A percentile compares a stretch with the other conserved stretches of the same genome.
Conservation (phyloP, 2,329 filamentous ascomycete species). For the Colletotrichum orchidophilum region DNA sequence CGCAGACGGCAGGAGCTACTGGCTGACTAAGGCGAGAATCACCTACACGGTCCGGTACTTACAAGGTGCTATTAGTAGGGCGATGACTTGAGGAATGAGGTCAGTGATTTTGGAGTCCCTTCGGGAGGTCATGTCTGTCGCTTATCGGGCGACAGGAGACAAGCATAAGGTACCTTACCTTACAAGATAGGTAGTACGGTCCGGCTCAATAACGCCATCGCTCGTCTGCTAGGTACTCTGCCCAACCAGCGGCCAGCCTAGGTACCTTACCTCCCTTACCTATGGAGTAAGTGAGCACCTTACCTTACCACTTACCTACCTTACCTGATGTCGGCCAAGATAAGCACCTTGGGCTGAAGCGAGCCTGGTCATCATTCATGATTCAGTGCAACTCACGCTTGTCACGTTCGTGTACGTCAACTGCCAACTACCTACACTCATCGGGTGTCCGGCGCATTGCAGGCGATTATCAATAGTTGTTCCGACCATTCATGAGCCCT, state of each 20-base stretch:
- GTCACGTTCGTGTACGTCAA: neutral
- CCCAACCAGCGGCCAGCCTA: neutral
- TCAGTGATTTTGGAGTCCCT: neutral
- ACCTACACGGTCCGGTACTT: neutral
- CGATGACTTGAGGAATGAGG: neutral
- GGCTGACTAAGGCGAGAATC: neutral
- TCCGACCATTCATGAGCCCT: neutral
- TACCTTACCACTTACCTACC: no score
- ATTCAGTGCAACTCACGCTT: neutral
- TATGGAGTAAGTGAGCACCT: no score
- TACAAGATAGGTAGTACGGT: neutral
- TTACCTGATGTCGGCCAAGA: neutral
- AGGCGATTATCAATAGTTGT: neutral
- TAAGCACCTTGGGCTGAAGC: neutral
- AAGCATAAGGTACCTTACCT: neutral
- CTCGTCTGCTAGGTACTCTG: no score
- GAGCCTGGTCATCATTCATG: neutral
- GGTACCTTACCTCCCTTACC: neutral
- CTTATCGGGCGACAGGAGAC: neutral
- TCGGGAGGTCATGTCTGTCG: no score
- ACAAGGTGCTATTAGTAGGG: no score
- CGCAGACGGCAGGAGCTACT: neutral
- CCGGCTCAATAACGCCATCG: neutral
- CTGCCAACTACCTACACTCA: neutral
- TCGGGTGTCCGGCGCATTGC: neutral